Conservation (phyloP, 805 yeast species). For the Maudiozyma serrabonitensis region DNA sequence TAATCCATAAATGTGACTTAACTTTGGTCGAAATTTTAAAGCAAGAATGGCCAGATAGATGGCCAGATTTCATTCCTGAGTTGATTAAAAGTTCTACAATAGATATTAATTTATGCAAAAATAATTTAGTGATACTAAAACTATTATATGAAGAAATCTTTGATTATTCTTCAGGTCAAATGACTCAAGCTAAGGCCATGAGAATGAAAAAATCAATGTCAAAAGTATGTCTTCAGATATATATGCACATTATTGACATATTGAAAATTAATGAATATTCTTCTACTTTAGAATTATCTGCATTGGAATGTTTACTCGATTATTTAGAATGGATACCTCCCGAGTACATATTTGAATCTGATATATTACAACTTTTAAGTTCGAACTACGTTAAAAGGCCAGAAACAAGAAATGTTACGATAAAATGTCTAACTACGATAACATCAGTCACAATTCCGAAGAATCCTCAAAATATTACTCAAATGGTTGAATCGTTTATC, state of each 20-base stretch:
- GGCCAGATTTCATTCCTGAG: slow-evolving; percentile 95
- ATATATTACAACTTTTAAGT: slow-evolving; percentile 57
- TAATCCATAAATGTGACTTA: slow-evolving; percentile 84
- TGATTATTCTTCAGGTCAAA: slow-evolving; percentile 81
- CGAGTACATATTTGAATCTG: slow-evolving; percentile 77
- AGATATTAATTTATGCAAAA: slow-evolving; percentile 87
- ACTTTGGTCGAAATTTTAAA: slow-evolving; percentile 87
- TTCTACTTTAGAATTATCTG: slow-evolving; percentile 67
- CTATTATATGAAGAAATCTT: slow-evolving; percentile 88
- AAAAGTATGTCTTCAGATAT: slow-evolving; percentile 83
- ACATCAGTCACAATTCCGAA: slow-evolving; percentile 51
- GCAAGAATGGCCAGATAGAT: slow-evolving; percentile 96
- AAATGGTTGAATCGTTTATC: slow-evolving; percentile 57
- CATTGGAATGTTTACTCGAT: slow-evolving; percentile 65
- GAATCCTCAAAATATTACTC: slow-evolving; percentile 29
- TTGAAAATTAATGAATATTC: slow-evolving; percentile 64
- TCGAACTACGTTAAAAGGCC: slow-evolving; percentile 62
- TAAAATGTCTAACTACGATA: slow-evolving; percentile 87
- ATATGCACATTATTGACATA: slow-evolving; percentile 81
- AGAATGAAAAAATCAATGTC: slow-evolving; percentile 71
- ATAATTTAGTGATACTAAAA: slow-evolving; percentile 83
- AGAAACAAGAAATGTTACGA: slow-evolving; percentile 67
- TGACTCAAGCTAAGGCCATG: slow-evolving; percentile 88
- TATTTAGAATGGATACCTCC: slow-evolving; percentile 90
- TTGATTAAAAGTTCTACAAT: slow-evolving; percentile 72